Evolutionary conservation across 2,329 filamentous ascomycete species (phyloP).

Genomic region (Exophiala alcalophila): DNA sequence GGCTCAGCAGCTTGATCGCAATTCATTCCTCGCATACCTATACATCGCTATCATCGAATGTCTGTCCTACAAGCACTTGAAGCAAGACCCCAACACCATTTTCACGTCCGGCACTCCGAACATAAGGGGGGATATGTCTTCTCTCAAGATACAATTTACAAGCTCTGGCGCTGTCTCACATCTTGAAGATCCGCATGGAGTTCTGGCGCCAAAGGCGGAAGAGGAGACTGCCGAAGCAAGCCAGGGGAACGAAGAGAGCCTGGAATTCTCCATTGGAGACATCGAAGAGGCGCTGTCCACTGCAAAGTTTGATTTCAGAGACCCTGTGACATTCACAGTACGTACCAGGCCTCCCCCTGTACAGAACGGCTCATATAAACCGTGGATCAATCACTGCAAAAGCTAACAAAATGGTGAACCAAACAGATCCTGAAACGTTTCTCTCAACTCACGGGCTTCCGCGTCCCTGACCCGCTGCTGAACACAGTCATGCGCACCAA

Average conservation of each 20-base stretch:
- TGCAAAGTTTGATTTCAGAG: slow-evolving; percentile 53
- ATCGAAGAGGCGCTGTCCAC: slow-evolving; percentile 37
- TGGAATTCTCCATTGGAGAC: slow-evolving; percentile 30
- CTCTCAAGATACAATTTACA: slow-evolving; percentile 12
- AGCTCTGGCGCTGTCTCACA: slow-evolving; percentile 12
- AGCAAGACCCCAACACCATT: background rate
- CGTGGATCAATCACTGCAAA: too few species aligned
- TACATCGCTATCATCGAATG: slow-evolving; percentile 18
- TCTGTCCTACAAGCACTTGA: slow-evolving; percentile 8
- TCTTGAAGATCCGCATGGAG: slow-evolving; percentile 9
- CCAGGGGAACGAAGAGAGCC: slow-evolving; percentile 19
- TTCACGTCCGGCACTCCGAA: slow-evolving; percentile 1
- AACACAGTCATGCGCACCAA: slow-evolving; percentile 53
- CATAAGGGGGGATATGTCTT: slow-evolving; percentile 6
- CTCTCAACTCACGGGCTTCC: slow-evolving; percentile 74
- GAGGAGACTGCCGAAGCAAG: background rate
- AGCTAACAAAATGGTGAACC: too few species aligned
- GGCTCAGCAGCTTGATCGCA: slow-evolving; percentile 28
- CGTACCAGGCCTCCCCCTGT: too few species aligned
- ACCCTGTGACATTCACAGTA: slow-evolving; percentile 67
- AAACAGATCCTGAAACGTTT: slow-evolving; percentile 74
- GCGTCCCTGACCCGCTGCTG: slow-evolving; percentile 69
- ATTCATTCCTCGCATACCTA: slow-evolving; percentile 24
- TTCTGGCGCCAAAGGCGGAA: slow-evolving; percentile 5
- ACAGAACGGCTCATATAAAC: too few species aligned